Conservation (phyloP, 1,139 yeast genomes). For the Blastobotrys serpentis region DNA sequence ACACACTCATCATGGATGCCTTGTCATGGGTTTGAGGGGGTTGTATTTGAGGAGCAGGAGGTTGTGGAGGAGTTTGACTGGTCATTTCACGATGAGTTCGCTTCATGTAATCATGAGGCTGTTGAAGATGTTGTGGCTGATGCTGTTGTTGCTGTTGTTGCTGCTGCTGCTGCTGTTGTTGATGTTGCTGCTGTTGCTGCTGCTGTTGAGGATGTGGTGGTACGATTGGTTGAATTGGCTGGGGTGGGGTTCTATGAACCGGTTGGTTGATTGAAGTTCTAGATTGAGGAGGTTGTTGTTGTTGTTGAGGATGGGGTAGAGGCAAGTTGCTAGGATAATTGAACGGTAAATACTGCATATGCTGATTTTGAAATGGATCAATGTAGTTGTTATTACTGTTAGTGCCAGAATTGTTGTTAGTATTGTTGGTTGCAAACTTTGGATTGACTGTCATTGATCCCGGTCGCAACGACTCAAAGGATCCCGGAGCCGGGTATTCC, state of each 20-base stretch:
- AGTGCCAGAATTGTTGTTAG: slow-evolving; percentile 18
- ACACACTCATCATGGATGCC: slow-evolving; percentile 2
- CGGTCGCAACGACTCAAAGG: slow-evolving; percentile 15
- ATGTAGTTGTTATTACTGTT: slow-evolving; percentile 13
- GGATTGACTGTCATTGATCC: slow-evolving; percentile 12
- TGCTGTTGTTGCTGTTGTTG: not conserved
- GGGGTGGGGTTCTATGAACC: slow-evolving; percentile 7
- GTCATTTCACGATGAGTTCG: slow-evolving; percentile 7
- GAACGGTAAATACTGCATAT: slow-evolving; percentile 10
- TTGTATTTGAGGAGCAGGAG: no score
- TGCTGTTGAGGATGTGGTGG: slow-evolving; percentile 15
- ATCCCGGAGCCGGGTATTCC: slow-evolving; percentile 10
- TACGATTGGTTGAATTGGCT: slow-evolving; percentile 10
- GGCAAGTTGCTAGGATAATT: slow-evolving; percentile 2
- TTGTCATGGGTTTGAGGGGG: not conserved
- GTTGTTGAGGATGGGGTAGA: slow-evolving; percentile 7
- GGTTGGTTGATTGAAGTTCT: slow-evolving; percentile 2
- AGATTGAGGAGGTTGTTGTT: slow-evolving; percentile 12
- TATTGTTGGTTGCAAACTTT: slow-evolving; percentile 21
- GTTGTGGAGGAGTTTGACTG: slow-evolving; percentile 1
- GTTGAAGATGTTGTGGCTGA: slow-evolving; percentile 3
- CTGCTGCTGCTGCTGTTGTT: slow-evolving; percentile 14
- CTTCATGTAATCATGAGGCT: slow-evolving; percentile 11
- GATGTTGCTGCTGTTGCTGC: slow-evolving; percentile 17
- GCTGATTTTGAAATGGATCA: slow-evolving; percentile 3